phyloP scores from a whole-genome alignment of 179 eudicot species.

The Carnegiea gigantea region DNA sequence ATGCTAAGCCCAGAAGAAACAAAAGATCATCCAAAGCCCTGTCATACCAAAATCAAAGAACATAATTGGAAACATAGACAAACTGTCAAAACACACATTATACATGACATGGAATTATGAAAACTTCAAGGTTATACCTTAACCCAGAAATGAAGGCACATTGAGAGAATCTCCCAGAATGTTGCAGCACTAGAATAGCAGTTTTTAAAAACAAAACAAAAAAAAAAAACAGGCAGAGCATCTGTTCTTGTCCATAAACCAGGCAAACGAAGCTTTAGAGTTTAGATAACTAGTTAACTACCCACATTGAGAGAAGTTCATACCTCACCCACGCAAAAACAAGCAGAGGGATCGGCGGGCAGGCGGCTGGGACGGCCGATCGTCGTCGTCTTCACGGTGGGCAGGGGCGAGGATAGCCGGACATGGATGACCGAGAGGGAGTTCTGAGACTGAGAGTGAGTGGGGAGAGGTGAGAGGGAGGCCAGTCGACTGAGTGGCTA shows the following conservation, averaged over 20 bases:
- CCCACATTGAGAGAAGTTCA: neutral
- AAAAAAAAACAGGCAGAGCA: neutral
- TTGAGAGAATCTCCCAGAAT: slow-evolving; percentile 10
- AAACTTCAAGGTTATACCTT: slow-evolving; percentile 1
- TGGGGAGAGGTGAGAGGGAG: too few species aligned
- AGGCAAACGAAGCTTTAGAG: neutral
- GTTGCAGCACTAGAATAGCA: neutral
- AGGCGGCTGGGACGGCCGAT: too few species aligned
- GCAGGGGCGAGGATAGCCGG: too few species aligned
- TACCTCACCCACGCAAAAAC: too few species aligned
- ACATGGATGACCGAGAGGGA: too few species aligned
- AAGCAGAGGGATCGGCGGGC: too few species aligned
- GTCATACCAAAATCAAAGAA: neutral
- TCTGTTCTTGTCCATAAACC: neutral
- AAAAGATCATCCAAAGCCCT: slow-evolving; percentile 4
- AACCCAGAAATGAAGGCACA: slow-evolving; percentile 12
- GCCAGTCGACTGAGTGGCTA: too few species aligned
- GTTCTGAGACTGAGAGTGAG: too few species aligned
- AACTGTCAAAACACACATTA: neutral
- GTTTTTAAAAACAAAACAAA: neutral
- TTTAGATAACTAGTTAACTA: neutral
- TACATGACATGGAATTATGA: neutral
- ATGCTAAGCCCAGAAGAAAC: slow-evolving; percentile 14
- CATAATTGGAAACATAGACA: neutral
- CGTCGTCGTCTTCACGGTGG: too few species aligned